phyloP scores from a whole-genome alignment of 306 rosid species.

The Trichosanthes truncata region DNA sequence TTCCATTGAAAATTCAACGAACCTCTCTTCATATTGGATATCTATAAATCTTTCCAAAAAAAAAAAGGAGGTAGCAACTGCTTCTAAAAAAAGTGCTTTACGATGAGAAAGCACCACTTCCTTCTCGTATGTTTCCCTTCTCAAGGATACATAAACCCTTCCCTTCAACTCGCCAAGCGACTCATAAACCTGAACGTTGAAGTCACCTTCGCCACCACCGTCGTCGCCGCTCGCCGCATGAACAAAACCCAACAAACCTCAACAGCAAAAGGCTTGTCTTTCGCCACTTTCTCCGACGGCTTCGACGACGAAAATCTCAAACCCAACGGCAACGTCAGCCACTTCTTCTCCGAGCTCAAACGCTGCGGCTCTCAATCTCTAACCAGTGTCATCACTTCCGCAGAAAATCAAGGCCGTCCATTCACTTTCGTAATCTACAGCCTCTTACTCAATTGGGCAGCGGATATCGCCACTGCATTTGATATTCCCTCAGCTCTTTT shows the following conservation, averaged over 20 bases:
- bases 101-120: background rate
- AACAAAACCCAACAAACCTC: background rate
- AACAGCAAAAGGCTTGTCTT: slow-evolving; percentile 12
- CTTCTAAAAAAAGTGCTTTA: background rate
- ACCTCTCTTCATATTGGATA: too few relatives aligned
- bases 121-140: background rate
- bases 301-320: slow-evolving; percentile 30
- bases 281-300: slow-evolving; percentile 36
- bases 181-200: background rate
- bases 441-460: slow-evolving; percentile 28
- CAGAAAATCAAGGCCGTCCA: slow-evolving; percentile 7
- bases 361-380: slow-evolving; percentile 22
- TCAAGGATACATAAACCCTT: slow-evolving; percentile 6
- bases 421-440: slow-evolving; percentile 28
- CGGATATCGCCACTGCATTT: slow-evolving; percentile 16
- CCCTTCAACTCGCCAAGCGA: slow-evolving; percentile 1
- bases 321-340: background rate
- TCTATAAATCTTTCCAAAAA: too few relatives aligned
- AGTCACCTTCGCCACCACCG: slow-evolving; percentile 10
- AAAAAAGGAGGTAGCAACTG: too few relatives aligned
- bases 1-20: too few relatives aligned
- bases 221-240: slow-evolving; percentile 13
- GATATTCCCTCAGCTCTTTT: slow-evolving; percentile 18
- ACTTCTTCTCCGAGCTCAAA: slow-evolving; percentile 18
- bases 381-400: slow-evolving; percentile 6